A percentile compares a stretch with the other conserved stretches of the same genome.
Evolutionary conservation across 805 yeast genomes (phyloP).

Genomic region (Monosporozyma aerobia): DNA sequence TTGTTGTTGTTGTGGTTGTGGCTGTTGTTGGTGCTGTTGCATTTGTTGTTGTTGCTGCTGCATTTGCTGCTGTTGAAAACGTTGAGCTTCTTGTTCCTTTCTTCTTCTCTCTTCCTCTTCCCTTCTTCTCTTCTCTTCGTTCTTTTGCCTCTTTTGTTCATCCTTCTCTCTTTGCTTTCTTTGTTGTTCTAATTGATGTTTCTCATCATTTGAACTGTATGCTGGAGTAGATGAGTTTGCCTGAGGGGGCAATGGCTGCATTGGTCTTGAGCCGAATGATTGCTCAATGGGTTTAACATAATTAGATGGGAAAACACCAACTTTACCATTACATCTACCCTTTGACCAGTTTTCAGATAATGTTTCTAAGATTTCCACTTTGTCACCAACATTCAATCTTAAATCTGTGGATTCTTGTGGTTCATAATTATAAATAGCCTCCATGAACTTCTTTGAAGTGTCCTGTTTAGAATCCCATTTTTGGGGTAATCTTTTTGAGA

Average conservation of each 20-base stretch:
- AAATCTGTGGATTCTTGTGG: conserved; percentile 73
- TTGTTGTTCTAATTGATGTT: conserved; percentile 3
- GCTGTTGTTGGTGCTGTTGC: conserved; percentile 1
- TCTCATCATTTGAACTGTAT: conserved; percentile 2
- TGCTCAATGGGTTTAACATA: conserved; percentile 44
- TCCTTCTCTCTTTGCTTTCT: neutral
- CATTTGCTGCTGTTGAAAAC: conserved; percentile 1
- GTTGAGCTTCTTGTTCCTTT: conserved; percentile 2
- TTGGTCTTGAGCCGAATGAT: neutral
- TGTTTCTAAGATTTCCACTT: conserved; percentile 57
- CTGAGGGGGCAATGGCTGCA: neutral
- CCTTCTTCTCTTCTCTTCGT: neutral
- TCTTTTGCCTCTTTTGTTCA: neutral
- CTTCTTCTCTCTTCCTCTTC: neutral
- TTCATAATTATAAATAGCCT: conserved; percentile 63
- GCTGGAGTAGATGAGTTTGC: conserved; percentile 1
- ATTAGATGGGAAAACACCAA: conserved; percentile 84
- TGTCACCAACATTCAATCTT: conserved; percentile 53
- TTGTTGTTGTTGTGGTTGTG: neutral
- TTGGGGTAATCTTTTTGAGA: conserved; percentile 46
- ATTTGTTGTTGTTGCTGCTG: conserved; percentile 1
- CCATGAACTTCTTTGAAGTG: conserved; percentile 34
- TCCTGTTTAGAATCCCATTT: conserved; percentile 31
- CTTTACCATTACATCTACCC: conserved; percentile 48
- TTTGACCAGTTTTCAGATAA: conserved; percentile 85